Base-by-base conservation (phyloP, 2,329 filamentous ascomycete species). In the Neofusicoccum laricinum region DNA sequence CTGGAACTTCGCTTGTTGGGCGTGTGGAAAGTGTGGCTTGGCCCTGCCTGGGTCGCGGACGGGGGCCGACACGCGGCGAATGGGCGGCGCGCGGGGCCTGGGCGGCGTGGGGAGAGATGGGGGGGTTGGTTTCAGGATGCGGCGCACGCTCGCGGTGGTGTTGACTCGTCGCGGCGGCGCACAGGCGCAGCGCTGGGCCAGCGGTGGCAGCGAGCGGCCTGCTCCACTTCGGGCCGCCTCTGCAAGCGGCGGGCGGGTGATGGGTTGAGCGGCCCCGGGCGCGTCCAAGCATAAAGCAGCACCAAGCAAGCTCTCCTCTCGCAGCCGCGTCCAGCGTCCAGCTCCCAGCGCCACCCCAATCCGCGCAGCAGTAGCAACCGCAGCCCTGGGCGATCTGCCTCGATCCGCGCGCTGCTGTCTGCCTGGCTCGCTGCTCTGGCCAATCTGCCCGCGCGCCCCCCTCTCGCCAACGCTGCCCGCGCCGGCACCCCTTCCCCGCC, bases 1-100 rank as follows among this genome's bases (percentile, higher is more conserved):
- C 49, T 63, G 61, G 61, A 63, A 63, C 61, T 63, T 46, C 53
- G 53, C 53, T 58, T 58, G 53, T 34, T 30, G 38, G 38, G 61
- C 61, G 48, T 51, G 61, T 53, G 61, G 55, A 36, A 45, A 19
- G 48, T 63, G 61, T 63, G 61, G 61, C 61, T 58, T 45, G 53
- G 53, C 53, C 53, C 53, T 58, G 53, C 53, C 46, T 17, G 34
- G 32, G n/a, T 51, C 17, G 50, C 15, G 51, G 51, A 21, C 50
- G 36, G 36, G 25, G 25, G 50, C 36, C 34, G 40, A 43, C 10
- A 25, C 41, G 25, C 53, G 38, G 25, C 38, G 53, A 58, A 45
- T 58, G 38, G 38, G 46, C 21, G 6, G 21, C 11, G 46, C 21
- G 25, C 21, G 21, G 53, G 53, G 41, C 34, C 53, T 58, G 53